phyloP scores from a whole-genome alignment of 495 filamentous ascomycete species.

The Neurospora sublineolata region DNA sequence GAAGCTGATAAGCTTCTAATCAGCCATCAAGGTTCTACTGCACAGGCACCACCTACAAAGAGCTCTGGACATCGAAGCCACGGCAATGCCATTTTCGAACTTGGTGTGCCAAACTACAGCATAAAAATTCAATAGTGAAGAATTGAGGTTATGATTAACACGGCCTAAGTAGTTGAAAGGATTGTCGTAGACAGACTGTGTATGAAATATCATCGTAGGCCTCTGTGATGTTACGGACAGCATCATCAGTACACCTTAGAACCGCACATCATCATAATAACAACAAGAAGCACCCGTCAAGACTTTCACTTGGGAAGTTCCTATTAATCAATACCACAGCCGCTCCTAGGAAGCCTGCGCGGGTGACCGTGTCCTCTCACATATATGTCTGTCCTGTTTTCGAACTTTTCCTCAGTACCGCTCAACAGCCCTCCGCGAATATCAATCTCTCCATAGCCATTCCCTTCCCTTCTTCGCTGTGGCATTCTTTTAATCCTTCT shows the following conservation, averaged over 20 bases:
- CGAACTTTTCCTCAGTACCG: background rate
- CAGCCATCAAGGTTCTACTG: background rate
- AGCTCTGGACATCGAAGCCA: background rate
- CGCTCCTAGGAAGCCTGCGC: background rate
- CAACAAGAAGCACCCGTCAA: background rate
- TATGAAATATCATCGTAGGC: background rate
- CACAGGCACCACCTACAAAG: background rate
- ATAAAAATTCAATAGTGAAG: background rate
- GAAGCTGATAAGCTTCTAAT: background rate
- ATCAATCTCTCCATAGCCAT: background rate
- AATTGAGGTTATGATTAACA: background rate
- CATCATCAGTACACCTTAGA: background rate
- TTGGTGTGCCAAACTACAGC: background rate
- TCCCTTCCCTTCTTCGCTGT: background rate
- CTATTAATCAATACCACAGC: background rate
- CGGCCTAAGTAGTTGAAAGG: background rate
- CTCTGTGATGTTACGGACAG: background rate
- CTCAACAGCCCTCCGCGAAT: background rate
- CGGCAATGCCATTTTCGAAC: background rate
- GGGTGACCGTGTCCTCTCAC: background rate
- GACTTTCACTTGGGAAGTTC: background rate
- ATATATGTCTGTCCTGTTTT: background rate
- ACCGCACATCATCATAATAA: background rate
- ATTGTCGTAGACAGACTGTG: background rate
- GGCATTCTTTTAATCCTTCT: slow-evolving; percentile 10